Evolutionary conservation across 2,329 filamentous ascomycete species (phyloP).

Genomic region (Colletotrichum sp.): DNA sequence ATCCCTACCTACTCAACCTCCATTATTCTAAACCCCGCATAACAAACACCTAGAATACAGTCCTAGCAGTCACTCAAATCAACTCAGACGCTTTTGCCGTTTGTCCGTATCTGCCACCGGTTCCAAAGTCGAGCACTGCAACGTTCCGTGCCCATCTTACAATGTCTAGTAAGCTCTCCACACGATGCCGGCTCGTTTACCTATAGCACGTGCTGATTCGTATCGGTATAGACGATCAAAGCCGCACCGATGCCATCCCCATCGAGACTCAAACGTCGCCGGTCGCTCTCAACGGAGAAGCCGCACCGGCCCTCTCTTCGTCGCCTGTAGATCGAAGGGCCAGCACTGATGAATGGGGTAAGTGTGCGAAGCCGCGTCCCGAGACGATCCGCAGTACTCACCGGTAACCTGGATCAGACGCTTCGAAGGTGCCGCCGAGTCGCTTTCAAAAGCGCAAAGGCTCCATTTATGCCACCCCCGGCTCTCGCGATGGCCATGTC

Average conservation of each 20-base stretch:
- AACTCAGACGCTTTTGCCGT: not conserved
- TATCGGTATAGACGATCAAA: not conserved
- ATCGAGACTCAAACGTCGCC: not conserved
- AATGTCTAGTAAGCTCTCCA: conserved; percentile 9
- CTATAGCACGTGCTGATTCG: not conserved
- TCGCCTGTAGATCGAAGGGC: conserved; percentile 37
- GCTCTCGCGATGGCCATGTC: conserved; percentile 69
- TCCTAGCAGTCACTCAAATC: not conserved
- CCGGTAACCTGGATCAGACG: conserved; percentile 49
- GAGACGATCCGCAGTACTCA: not conserved
- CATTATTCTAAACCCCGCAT: not conserved
- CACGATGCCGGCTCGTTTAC: too few species aligned
- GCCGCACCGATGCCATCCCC: not conserved
- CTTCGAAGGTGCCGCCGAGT: conserved; percentile 69
- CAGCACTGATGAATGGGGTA: conserved; percentile 56
- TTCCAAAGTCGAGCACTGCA: not conserved
- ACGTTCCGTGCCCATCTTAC: not conserved
- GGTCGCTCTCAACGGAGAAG: not conserved
- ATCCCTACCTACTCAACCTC: not conserved
- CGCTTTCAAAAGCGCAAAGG: conserved; percentile 74
- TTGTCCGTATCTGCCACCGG: not conserved
- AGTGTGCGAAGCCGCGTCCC: not conserved
- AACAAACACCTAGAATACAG: not conserved
- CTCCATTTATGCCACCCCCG: conserved; percentile 70
- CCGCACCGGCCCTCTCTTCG: not conserved